A percentile compares a stretch with the other conserved stretches of the same genome.
Conservation (phyloP, 2,329 filamentous ascomycete species). For the Truncatella angustata region DNA sequence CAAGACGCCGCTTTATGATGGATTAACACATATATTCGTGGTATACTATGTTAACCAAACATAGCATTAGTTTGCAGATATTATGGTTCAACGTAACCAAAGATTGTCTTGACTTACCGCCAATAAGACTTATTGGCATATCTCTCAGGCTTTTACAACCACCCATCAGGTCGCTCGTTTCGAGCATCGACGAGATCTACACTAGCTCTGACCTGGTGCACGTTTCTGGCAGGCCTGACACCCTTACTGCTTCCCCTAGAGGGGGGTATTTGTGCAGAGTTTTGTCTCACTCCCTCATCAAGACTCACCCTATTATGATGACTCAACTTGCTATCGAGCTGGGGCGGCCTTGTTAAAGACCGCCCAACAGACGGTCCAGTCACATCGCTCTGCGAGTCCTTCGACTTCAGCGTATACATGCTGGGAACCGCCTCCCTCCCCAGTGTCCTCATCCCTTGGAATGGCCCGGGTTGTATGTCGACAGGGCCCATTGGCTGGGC, state of each 20-base stretch:
- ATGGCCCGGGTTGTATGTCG: slow-evolving; percentile 11
- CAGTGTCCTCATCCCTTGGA: slow-evolving; percentile 20
- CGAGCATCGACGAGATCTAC: background rate
- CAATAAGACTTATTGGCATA: too few species aligned
- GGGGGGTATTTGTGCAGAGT: too few species aligned
- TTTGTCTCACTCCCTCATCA: background rate
- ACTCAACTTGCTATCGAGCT: background rate
- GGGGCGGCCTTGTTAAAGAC: background rate
- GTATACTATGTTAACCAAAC: too few species aligned
- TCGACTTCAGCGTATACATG: slow-evolving; percentile 18
- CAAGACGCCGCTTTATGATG: too few species aligned
- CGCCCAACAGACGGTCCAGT: background rate
- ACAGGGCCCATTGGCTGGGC: slow-evolving; percentile 6
- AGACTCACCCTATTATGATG: background rate
- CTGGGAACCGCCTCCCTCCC: slow-evolving; percentile 10
- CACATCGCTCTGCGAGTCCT: background rate
- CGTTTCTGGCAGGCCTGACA: background rate
- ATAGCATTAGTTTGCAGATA: too few species aligned
- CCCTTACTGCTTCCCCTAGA: background rate
- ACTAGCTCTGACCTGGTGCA: background rate
- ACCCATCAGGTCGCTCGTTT: background rate
- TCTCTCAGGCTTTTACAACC: too few species aligned
- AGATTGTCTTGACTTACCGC: too few species aligned
- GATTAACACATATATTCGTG: too few species aligned
- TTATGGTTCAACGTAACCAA: too few species aligned